Base-by-base conservation (phyloP, 2,329 filamentous ascomycete genomes). In the Coniochaeta sp. region DNA sequence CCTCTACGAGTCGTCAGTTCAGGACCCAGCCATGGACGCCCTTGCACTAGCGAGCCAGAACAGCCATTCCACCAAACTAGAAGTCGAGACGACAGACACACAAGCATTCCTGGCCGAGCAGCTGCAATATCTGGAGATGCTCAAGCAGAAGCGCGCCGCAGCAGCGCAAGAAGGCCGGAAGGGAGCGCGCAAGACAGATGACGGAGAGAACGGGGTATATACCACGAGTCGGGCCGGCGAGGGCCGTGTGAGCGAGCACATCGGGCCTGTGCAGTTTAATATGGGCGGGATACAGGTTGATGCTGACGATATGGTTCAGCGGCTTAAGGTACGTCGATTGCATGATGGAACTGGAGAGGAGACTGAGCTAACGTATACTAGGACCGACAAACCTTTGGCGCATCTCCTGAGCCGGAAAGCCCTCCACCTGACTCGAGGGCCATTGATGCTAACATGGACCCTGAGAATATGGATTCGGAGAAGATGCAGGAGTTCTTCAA, bases 231-330 rank as follows among this genome's bases (percentile, higher is more conserved):
- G 60, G 62, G 62, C 63, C 58, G 7, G 66, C 68, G 44, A 71
- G 67, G 62, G 77, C 63, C 78, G 75, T 64, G 79, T 83, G 59
- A 88, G 87, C 67, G 90, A 93, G 69, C 92, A 96, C 68, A 96
- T 96, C 68, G 93, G 93, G 0, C 92, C 93, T 0, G 92, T 97
- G 64, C 92, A 96, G 70, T 97, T 98, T 77, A 99, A 99, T 72
- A 95, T 99, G 83, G 95, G 95, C 47, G 95, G 95, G 59, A 97
- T 99, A 64, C 92, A 96, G 71, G 90, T 96, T 33, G 92, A 97
- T 74, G 92, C 92, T 9, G 93, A 96, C 70, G 92, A 96, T 69
- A 95, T 96, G 89, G 77, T 96, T 61, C 89, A 92, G 73, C 85
- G 89, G 67, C 79, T 96, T 62, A 93, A 92, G 84, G 91, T 93